Evolutionary conservation across 2,329 filamentous ascomycete genomes (phyloP), one percentile per base, ranked within the genome.

Genomic region (Colletotrichum eremochloae): DNA sequence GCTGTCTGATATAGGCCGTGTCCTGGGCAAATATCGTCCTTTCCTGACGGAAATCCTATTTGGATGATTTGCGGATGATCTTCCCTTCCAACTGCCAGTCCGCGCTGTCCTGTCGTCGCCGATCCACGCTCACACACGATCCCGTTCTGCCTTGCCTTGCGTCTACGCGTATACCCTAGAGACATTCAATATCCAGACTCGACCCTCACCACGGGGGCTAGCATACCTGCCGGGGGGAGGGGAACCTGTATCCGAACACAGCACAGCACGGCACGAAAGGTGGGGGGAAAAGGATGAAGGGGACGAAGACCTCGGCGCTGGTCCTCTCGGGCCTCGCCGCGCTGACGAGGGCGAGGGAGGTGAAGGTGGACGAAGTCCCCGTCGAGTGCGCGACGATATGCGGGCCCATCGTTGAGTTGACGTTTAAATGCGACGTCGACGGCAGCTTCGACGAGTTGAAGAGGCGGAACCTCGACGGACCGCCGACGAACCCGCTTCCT

Each of bases 341-440:
- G n/a, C 57, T 79, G 61, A 76, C 76, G 48, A 64, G 74, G 11
- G 78, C 79, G 36, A 79, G 81, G 44, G 78, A 78, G 40, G 76
- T 84, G 46, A 78, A 77, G 24, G 76, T 79, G 15, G 76, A 81
- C 31, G 80, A 82, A 36, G 80, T 84, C 20, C 83, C 83, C 42
- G 69, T 83, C 31, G 76, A 78, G 64, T 84, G 83, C 70, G 81
- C 81, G 46, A 80, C 80, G 50, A 84, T 84, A 63, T 84, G 83
- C 76, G 82, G 82, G 5, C 83, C 83, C 63, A 80, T 84, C 61
- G 82, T 84, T 68, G 83, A 84, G 76, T 75, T 84, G n/a, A 81
- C 81, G 42, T 76, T 76, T 12, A 79, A 79, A 56, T 84, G 83
- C 77, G 78, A 79, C 73, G 61, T 77, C 42, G 74, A 75, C 36